Evolutionary conservation across 495 filamentous ascomycete species (phyloP).

Genomic region (Achaetomiella virescens): DNA sequence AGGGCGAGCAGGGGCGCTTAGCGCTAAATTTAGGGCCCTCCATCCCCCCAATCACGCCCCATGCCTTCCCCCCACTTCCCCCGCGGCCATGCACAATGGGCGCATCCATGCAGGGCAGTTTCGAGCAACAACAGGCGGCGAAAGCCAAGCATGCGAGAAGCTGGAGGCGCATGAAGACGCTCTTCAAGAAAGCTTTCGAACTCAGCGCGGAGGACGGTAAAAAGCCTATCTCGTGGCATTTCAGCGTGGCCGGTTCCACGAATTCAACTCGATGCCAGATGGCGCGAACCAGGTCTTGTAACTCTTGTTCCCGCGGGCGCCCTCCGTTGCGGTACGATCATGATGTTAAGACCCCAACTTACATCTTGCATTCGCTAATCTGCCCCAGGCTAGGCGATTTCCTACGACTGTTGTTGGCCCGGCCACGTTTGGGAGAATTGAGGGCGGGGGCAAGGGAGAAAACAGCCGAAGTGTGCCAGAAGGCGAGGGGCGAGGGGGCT

Average conservation of each 20-base stretch:
- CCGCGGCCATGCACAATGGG: not conserved
- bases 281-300: not conserved
- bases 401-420: not conserved
- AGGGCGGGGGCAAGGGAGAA: not conserved
- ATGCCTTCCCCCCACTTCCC: no score
- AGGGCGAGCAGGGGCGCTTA: not conserved
- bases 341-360: not conserved
- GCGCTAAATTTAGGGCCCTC: not conserved
- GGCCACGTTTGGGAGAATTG: not conserved
- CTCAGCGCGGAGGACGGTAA: not conserved
- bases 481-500: not conserved
- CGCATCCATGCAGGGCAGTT: not conserved
- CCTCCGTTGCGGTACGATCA: not conserved
- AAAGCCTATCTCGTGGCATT: constrained; percentile 1
- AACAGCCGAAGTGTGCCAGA: not conserved
- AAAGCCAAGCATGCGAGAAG: not conserved
- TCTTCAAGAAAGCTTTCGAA: not conserved
- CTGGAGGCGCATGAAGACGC: constrained; percentile 2
- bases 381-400: not conserved
- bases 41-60: no score
- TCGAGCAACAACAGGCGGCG: not conserved
- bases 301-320: not conserved
- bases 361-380: not conserved
- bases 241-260: not conserved
- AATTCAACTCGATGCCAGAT: not conserved